Evolutionary conservation across 2,329 filamentous ascomycete genomes (phyloP), one percentile per base, ranked within the genome.

Genomic region (Xylariaceae sp.): DNA sequence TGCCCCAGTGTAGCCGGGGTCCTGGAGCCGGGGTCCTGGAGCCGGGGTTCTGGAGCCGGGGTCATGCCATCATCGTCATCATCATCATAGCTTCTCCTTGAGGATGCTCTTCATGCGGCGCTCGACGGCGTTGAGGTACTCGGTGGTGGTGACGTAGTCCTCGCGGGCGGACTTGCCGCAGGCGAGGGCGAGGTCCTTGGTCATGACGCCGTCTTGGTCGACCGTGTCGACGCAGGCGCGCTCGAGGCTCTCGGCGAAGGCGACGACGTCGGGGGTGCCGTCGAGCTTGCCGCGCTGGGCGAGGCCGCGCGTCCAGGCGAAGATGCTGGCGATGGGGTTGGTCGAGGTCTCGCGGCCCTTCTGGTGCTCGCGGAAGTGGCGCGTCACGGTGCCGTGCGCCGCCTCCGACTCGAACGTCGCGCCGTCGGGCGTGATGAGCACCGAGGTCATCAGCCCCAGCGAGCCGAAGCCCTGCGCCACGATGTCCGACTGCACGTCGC

Each of bases 281-380:
- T 98, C 92, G 47, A 98, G 78, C 68, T 86, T 83, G 52, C 92
- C 92, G 53, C 92, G 85, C 75, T 95, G 92, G 50, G 86, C 68
- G 30, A 98, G 77, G 54, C 92, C 92, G 39, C 92, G 83, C 40
- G 92, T 96, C 92, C 92, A 98, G 55, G 92, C 92, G 63, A 96
- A 98, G 70, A 98, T 96, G 59, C 87, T 94, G 44, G 92, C 92
- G 53, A 96, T 96, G 41, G 92, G 92, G 79, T 98, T 96, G 49
- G 92, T 98, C 28, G 88, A 94, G 36, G 92, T 98, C 67, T 94
- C 87, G 52, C 81, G 80, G 59, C 92, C 92, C 74, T 95, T 95
- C 68, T 96, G 92, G 75, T 96, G 85, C 72, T 96, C 90, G 59
- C 92, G 87, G 79, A 88, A 96, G 74, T 96, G 92, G 55, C 92